Evolutionary conservation across 352 stramenopile genomes (phyloP).

Genomic region (Phytophthora pluvialis): DNA sequence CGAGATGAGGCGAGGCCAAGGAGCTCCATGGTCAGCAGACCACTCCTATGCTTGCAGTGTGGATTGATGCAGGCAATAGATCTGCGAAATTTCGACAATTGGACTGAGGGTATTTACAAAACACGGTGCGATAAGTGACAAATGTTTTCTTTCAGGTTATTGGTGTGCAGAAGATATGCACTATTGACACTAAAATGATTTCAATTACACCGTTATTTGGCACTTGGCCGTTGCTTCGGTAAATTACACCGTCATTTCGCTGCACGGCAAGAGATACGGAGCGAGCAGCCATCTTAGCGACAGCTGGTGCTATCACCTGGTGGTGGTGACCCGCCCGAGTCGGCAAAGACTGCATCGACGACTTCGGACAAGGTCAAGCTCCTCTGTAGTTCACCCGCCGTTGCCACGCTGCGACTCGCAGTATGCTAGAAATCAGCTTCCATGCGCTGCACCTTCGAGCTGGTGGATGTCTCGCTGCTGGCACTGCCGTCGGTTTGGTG

Average conservation of each 20-base stretch:
- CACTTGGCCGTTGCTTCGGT: background rate
- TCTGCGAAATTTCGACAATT: conserved; percentile 8
- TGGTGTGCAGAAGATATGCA: no score
- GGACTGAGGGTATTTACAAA: background rate
- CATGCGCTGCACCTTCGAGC: background rate
- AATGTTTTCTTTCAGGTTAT: background rate
- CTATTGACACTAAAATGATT: background rate
- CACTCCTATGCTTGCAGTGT: conserved; percentile 12
- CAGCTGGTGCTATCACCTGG: no score
- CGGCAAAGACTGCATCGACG: background rate
- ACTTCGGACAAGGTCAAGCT: background rate
- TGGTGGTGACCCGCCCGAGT: background rate
- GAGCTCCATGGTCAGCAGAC: conserved; percentile 9
- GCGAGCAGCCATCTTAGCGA: conserved; percentile 9
- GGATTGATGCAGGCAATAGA: background rate
- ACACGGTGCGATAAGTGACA: background rate
- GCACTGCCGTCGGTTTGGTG: conserved; percentile 6
- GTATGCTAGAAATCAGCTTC: background rate
- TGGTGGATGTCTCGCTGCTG: background rate
- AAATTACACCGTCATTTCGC: background rate
- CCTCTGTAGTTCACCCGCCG: no score
- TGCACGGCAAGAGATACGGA: conserved; percentile 15
- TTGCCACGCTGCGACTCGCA: background rate
- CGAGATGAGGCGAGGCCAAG: conserved; percentile 6
- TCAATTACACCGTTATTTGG: background rate